Base-by-base conservation (phyloP, 2,329 filamentous ascomycete genomes). In the Phaeosphaeria sp. region DNA sequence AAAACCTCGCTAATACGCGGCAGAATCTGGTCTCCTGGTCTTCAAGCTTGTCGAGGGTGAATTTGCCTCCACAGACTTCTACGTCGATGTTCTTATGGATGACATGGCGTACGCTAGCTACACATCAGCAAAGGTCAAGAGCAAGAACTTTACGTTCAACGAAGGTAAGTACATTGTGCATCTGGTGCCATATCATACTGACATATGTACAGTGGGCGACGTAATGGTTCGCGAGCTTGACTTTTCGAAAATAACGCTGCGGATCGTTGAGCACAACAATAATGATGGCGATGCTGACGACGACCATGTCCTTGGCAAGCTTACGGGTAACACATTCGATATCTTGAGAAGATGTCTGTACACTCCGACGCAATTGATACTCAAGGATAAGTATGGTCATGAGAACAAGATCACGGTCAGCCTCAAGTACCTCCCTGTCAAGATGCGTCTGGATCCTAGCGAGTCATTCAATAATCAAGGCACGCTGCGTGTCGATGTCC, bases 391-490 rank as follows among this genome's bases (percentile, higher is more conserved):
- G 18, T 86, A 94, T 43, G 93, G 93, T 51, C 85, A 86, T 57
- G 78, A 89, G 24, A 93, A 87, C 80, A 93, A 88, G 72, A 85
- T 99, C 74, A 96, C 90, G 66, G 91, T 99, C 73, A 96, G 91
- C 80, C 85, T 97, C 72, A 96, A 96, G 78, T 99, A 97, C 75
- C 88, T 99, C 22, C 95, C 95, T 0, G 89, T 98, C 59, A 88
- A 91, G 80, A 99, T 99, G 95, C 83, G 88, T 55, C 89, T 99
- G 49, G 93, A 99, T 71, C 91, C 95, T 0, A 92, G 89, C 69
- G 95, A 99, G 79, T 97, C 93, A 72, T 97, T 99, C 83, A 98
- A 97, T 86, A 99, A 99, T 79, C 96, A 97, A 87, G 95, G 95
- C 58, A 93, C 89, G 57, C 88, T 99, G 21, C 91, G 93, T 20